Percentiles rank a stretch among this genome's conserved stretches.
These are phyloP conservation scores for Hanseniaspora guilliermondii DNA, from an alignment of 805 yeast genomes.

Conservation along the genomic window DNA sequence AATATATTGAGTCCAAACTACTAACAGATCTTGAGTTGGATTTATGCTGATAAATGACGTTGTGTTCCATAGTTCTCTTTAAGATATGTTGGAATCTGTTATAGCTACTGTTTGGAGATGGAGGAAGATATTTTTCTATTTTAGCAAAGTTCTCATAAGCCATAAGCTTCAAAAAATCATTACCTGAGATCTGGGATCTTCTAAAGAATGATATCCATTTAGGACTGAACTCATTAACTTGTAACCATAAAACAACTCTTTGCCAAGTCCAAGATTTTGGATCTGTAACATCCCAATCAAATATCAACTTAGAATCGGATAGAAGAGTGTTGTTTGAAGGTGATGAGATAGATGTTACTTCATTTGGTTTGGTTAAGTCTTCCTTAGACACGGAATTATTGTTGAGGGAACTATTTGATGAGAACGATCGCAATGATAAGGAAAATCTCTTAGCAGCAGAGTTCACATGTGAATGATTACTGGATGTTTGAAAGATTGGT, in stretches of 20 bases:
- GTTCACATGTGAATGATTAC: neutral
- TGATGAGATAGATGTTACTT: neutral
- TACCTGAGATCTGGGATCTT: slow-evolving; percentile 45
- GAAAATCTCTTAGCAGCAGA: slow-evolving; percentile 11
- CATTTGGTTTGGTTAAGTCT: neutral
- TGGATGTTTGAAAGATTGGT: neutral
- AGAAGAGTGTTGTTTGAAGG: neutral
- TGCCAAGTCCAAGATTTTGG: slow-evolving; percentile 60
- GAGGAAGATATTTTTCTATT: slow-evolving; percentile 30
- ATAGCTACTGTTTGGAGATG: slow-evolving; percentile 40
- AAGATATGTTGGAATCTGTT: slow-evolving; percentile 44
- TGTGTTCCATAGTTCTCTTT: slow-evolving; percentile 34
- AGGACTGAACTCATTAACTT: slow-evolving; percentile 51
- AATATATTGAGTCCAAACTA: slow-evolving; percentile 19
- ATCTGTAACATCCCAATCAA: slow-evolving; percentile 39
- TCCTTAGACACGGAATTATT: neutral
- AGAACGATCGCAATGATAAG: slow-evolving; percentile 12
- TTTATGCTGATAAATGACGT: slow-evolving; percentile 23
- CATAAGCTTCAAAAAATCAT: slow-evolving; percentile 50
- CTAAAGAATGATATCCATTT: slow-evolving; percentile 62
- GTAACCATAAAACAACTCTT: slow-evolving; percentile 60
- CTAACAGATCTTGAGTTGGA: slow-evolving; percentile 20
- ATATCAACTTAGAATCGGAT: slow-evolving; percentile 21
- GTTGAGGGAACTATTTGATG: slow-evolving; percentile 6
- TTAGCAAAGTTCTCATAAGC: slow-evolving; percentile 50